Evolutionary conservation across 75 land plant species (phyloP), one percentile per base, ranked within the genome.

Genomic region (Pinus albicaulis): DNA sequence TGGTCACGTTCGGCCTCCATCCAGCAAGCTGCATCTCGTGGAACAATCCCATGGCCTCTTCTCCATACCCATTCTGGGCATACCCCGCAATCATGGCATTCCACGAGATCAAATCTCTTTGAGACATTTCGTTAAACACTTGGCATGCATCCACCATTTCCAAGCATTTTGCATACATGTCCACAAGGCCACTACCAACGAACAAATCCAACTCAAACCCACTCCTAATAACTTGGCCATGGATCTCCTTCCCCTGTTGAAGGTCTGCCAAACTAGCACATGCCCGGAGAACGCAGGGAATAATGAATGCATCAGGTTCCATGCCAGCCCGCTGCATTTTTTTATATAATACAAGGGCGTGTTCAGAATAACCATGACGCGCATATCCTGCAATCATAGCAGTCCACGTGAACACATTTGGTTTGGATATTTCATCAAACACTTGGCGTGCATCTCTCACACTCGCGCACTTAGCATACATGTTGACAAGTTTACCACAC

Each of bases 41-140:
- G 31, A 92, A 86, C 12, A 87, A 31, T 52, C 31, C 20, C 66
- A 73, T 59, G 7, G 86, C 88, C 24, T 74, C 80, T 13, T 38
- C 52, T 3, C 80, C 80, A 41, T 22, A 36, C 3, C 95, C 92
- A 4, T 71, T 23, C 3, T 79, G 28, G 2, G 89, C 86, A 74
- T 81, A 86, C 16, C 79, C 89, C 7, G 81, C 79, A 52, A 84
- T 70, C 73, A 92, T 60, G 16, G 90, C 82, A 58, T 85, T 86
- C 82, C 85, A 88, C 3, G 62, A 20, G 17, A 88, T 87, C 16
- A 88, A 74, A 74, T 78, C 76, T n/a, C 56, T 34, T n/a, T 82
- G 34, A 7, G 71, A 19, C 81, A 90, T 81, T 81, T 53, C 15
- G 56, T 86, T 87, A 78, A 92, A 90, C 82, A 92, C 62, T n/a